Percentiles rank a stretch among this genome's conserved stretches.
Conservation (phyloP, 202 grass and related monocot genomes). For the Panicum hallii region DNA sequence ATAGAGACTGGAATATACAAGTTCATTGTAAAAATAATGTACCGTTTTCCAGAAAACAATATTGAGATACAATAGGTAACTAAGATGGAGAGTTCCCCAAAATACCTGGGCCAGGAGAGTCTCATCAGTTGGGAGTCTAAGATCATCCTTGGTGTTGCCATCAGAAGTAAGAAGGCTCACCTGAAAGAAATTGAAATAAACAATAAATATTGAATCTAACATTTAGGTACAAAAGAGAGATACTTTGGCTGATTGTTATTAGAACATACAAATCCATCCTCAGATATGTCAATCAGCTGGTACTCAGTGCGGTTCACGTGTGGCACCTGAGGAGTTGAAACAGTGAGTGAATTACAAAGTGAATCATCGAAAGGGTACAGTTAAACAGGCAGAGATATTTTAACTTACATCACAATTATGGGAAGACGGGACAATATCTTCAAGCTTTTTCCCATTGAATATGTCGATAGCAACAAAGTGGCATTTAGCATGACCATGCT, state of each 20-base stretch:
- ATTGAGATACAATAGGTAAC: background rate
- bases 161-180: conserved; percentile 88
- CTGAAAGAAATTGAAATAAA: conserved; percentile 53
- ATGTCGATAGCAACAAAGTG: conserved; percentile 98
- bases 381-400: conserved; percentile 26
- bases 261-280: conserved; percentile 95
- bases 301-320: conserved; percentile 93
- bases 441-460: conserved; percentile 96
- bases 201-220: background rate
- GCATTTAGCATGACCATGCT: conserved; percentile 97
- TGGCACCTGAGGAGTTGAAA: conserved; percentile 63
- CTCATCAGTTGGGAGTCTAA: conserved; percentile 95
- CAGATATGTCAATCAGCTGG: conserved; percentile 97
- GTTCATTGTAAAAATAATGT: background rate
- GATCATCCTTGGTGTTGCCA: conserved; percentile 92
- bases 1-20: background rate
- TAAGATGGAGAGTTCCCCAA: background rate
- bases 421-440: conserved; percentile 99
- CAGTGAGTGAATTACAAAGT: conserved; percentile 1
- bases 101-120: conserved; percentile 72
- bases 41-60: background rate
- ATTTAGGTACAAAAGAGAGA: background rate
- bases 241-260: background rate
- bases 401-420: conserved; percentile 95
- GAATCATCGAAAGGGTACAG: conserved; percentile 17